These are phyloP conservation scores for Venturiaceae sp. DNA, from an alignment of 2,329 filamentous ascomycete genomes.

Conservation along the genomic window DNA sequence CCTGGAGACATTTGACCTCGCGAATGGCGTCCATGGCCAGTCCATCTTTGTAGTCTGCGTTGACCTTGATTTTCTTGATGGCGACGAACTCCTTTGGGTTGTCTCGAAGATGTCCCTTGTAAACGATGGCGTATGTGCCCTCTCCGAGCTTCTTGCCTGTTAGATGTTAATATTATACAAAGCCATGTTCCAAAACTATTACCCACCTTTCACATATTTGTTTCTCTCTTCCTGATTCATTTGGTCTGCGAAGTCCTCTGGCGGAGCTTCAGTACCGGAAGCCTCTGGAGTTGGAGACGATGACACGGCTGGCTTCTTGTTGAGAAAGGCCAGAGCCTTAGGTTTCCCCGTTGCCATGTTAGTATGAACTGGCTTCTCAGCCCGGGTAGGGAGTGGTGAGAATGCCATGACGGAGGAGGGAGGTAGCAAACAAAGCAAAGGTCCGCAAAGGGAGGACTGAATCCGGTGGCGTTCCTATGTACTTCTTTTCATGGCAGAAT, in stretches of 20 bases:
- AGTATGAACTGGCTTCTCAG: background rate
- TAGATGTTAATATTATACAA: constrained; percentile 2
- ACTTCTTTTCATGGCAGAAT: background rate
- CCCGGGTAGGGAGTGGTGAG: constrained; percentile 7
- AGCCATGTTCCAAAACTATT: constrained; percentile 7
- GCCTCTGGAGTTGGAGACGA: constrained; percentile 10
- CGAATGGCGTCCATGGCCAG: constrained; percentile 91
- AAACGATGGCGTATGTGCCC: constrained; percentile 95
- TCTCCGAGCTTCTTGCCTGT: constrained; percentile 83
- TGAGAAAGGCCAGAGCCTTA: background rate
- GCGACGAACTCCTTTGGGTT: constrained; percentile 71
- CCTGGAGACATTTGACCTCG: constrained; percentile 91
- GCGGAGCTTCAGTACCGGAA: constrained; percentile 11
- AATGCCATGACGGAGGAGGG: constrained; percentile 9
- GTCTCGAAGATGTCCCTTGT: constrained; percentile 67
- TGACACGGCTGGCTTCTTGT: constrained; percentile 10
- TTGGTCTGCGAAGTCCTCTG: constrained; percentile 33
- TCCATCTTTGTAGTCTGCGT: constrained; percentile 79
- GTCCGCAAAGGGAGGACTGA: constrained; percentile 8
- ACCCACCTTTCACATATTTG: constrained; percentile 78
- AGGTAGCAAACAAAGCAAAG: constrained; percentile 11
- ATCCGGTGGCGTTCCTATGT: background rate
- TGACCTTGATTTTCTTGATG: constrained; percentile 87
- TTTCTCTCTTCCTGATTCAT: constrained; percentile 48
- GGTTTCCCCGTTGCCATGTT: background rate